Base-by-base conservation (phyloP, 1,139 yeast species). In the Debaryomyces coudertii region DNA sequence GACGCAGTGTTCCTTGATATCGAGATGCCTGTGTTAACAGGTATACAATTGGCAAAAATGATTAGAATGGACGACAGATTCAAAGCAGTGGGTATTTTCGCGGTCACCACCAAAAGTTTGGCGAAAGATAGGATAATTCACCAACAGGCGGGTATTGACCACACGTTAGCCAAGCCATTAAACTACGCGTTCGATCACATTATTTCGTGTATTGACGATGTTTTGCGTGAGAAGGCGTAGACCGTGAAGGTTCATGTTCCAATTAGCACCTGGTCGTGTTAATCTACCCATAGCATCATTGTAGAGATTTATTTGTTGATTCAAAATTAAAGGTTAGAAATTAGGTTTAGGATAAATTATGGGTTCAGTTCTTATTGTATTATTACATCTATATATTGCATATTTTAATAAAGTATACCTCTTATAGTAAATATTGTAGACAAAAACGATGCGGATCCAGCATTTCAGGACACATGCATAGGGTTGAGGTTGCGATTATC, bases 21-120 rank as follows among this genome's bases (percentile, higher is more conserved):
- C 40, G 80, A 75, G 52, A 75, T 75, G 80, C 80, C 80, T 2
- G 60, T 57, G 6, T 58, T 75, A n/a, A 60, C 69, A 22, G 80
- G 80, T 3, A 56, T 70, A n/a, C 74, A 74, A 24, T 60, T 75
- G 39, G 72, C 77, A 11, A 52, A 53, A 31, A 48, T 49, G 27
- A 61, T 74, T 35, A 57, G 79, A 39, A 36, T 50, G 25, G 42
- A 51, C 12, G 47, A 53, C 7, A 47, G 47, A 18, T 55, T 57
- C 40, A 51, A 59, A 25, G 41, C 54, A 5, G 54, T 71, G 47
- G 76, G 74, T 2, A 51, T 75, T 8, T 64, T 75, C 44, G 79
- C 79, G 3, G 80, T 75, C 4, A 75, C 80, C 23, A 73, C 79
- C 6, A 59, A 69, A 36, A 55, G 55, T 25, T 49, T 57, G 25